Evolutionary conservation across 2,329 filamentous ascomycete species (phyloP), one percentile per base, ranked within the genome.

Genomic region (Hortaea sp.): DNA sequence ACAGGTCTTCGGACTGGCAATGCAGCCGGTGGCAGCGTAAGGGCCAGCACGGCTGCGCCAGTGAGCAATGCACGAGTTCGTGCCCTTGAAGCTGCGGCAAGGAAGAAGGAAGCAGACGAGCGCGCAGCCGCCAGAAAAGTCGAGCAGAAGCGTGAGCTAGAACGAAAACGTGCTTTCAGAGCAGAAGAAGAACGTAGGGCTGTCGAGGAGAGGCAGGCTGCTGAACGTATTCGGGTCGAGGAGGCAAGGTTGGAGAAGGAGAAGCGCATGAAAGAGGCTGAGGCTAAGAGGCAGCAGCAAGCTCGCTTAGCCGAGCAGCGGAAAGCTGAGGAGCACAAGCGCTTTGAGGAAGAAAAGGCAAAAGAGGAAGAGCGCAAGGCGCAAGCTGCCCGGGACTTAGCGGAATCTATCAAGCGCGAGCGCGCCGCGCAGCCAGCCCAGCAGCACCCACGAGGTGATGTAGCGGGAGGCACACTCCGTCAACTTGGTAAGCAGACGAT

Each of bases 21-120:
- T 20, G 79, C 82, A 4, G 66, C 85, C 12, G 79, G 85, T 43
- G 71, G 70, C 0, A 59, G 52, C 41, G 46, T 52, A 7, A 49
- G 57, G 34, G 59, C 50, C 41, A 58, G 50, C 31, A 60, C 52
- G n/a, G 55, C 68, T 43, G 77, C 81, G 0, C 32, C 32, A 35
- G 32, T n/a, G 9, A 86, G 84, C 39, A 64, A 59, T 41, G 54
- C 59, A 13, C 57, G 62, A 6, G 56, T 65, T 10, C 58, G 57
- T 61, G 83, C 85, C 1, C 70, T 89, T 20, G 80, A 89, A 45
- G 73, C 84, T 41, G 86, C 84, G 2, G 84, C 86, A 35, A 83
- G 81, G 59, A 89, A 88, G 65, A 90, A 84, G 61, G 88, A 94
- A 63, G 83, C 79, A 62, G 88, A 94, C 57, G 87, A 94, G 61